Base-by-base conservation (phyloP, 768 basidiomycete genomes). In the Termitomyces sp. region DNA sequence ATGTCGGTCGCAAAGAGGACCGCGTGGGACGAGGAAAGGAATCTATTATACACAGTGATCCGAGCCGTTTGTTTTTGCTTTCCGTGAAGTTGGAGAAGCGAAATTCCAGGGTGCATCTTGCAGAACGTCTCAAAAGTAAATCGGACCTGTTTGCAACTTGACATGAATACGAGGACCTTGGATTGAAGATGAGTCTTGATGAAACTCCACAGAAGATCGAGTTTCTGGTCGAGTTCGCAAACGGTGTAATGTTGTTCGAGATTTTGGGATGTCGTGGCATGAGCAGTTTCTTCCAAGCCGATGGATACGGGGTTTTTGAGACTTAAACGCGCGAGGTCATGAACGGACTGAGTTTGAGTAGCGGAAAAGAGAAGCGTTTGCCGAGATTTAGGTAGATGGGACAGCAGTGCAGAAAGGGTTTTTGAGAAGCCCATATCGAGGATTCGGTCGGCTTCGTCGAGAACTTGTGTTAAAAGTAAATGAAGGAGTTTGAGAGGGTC, bases 291-390 rank as follows among this genome's bases (percentile, higher is more conserved):
- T 33, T 85, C 77, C 39, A 91, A 78, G 33, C 88, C 89, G 57
- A 98, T 82, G 49, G 84, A 83, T 4, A 87, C 84, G 0, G 96
- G 95, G 55, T 91, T 85, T 59, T 89, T 86, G 36, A 99, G 85
- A 65, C 91, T 93, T 13, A 99, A 84, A 9, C 95, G 89, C 1
- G 94, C 96, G 15, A 99, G 82, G 69, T 96, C 93, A 53, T 83
- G 78, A 48, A 96, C 88, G 0, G 93, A 94, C 64, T 94, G 82
- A 0, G 94, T 96, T 74, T 98, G 96, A 0, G 96, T 98, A 4
- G 96, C 96, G 16, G 95, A 97, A 77, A 98, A 98, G 57, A 98
- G 87, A 40, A 98, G 81, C 1, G 96, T 98, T 78, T 98, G 96
- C 9, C 96, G 91, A 15, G 88, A 85, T 75, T 88, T 89, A 0